Conservation (phyloP, 2,329 filamentous ascomycete genomes). For the Fusarium odoratissimum region DNA sequence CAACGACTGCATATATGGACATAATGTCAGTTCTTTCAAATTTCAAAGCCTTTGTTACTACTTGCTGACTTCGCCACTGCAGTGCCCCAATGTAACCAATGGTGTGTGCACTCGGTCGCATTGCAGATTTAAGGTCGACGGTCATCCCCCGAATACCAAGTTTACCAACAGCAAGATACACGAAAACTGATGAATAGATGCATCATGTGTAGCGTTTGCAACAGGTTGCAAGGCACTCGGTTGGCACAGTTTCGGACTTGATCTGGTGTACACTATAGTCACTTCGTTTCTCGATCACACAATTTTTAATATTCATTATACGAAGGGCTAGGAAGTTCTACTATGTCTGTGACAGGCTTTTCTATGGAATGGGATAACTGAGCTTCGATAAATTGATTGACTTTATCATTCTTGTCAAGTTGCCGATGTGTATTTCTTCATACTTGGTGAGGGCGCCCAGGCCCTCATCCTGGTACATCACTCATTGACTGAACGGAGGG, state of each 20-base stretch:
- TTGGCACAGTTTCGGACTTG: background rate
- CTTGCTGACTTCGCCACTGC: constrained; percentile 8
- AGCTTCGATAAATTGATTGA: constrained; percentile 14
- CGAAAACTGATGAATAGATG: constrained; percentile 43
- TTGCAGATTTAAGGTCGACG: constrained; percentile 65
- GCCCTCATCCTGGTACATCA: background rate
- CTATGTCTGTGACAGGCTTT: background rate
- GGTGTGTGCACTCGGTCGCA: constrained; percentile 64
- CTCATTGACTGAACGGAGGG: background rate
- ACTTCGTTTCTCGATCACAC: constrained; percentile 6
- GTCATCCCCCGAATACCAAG: constrained; percentile 69
- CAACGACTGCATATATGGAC: constrained; percentile 71
- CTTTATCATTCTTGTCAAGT: background rate
- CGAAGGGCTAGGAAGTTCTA: background rate
- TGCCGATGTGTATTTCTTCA: background rate
- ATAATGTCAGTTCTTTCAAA: constrained; percentile 62
- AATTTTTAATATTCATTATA: constrained; percentile 24
- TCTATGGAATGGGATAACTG: background rate
- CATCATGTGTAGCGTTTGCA: background rate
- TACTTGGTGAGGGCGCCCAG: background rate
- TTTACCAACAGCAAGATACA: constrained; percentile 54
- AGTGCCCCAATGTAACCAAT: constrained; percentile 67
- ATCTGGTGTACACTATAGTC: constrained; percentile 19
- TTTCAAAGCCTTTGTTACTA: background rate
- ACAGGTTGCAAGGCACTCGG: background rate